Base-by-base conservation (phyloP, 345 rosid species). In the Lenwebbia sp. region DNA sequence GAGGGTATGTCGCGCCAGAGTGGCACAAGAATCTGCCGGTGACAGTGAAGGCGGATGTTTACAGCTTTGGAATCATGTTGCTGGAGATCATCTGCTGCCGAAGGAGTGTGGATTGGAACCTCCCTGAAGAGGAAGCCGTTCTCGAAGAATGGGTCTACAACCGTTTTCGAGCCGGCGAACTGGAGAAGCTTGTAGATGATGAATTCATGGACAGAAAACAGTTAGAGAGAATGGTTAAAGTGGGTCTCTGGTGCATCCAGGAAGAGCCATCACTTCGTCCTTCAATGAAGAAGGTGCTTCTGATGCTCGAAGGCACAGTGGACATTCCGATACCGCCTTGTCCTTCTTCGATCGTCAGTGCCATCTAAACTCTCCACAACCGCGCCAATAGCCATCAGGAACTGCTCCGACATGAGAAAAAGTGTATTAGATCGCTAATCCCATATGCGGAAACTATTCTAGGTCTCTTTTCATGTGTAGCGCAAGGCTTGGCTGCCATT, bases 51-150 rank as follows among this genome's bases (percentile, higher is more conserved):
- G 90, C 76, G 3, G 85, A 88, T 82, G 88, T 89, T 28, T 90
- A 89, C 83, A 89, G 89, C 86, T 90, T 87, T 25, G 89, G 91
- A 6, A 44, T 89, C 21, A 75, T 90, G 84, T 51, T 91, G 40
- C 40, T 87, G 83, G 88, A 89, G 86, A 85, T 88, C 41, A 53
- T 82, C 49, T 85, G 91, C 83, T 78, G 87, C 9, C 81, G 87
- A 44, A 58, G 84, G 75, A 54, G 76, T 25, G 49, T 89, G 28
- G 88, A 89, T 9, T 54, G 3, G 6, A 74, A 44, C 33, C 85
- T 88, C 22, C 47, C 84, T 1, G 85, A 84, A 23, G 51, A 25
- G 17, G 81, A 89, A 87, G 84, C n/a, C 15, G 28, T 90, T 49
- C 89, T 90, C 17, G 87, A 87, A 54, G 85, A 85, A 5, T 85